These are phyloP conservation scores for Phalaenopsis aphrodite DNA, from an alignment of 106 monocot species.

Conservation along the genomic window DNA sequence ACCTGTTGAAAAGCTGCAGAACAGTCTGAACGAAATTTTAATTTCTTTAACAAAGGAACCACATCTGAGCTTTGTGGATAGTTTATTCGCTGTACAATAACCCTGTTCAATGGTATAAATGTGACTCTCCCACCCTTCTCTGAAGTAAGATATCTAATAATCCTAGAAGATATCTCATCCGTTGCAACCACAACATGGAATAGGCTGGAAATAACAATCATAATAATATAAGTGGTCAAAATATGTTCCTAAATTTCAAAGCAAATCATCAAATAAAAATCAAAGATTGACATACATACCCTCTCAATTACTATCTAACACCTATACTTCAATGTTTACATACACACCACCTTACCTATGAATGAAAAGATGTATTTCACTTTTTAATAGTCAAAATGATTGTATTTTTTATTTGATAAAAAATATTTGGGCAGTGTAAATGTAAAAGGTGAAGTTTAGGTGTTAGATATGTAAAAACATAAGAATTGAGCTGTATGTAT, in stretches of 20 bases:
- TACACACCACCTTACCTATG: too few species aligned
- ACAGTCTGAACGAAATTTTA: slow-evolving; percentile 55
- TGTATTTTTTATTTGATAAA: too few species aligned
- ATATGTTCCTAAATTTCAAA: background rate
- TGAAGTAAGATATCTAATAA: slow-evolving; percentile 71
- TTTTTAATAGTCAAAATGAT: too few species aligned
- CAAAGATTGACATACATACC: too few species aligned
- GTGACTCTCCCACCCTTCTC: slow-evolving; percentile 97
- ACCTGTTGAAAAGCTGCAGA: slow-evolving; percentile 83
- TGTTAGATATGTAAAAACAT: too few species aligned
- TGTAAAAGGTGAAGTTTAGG: too few species aligned
- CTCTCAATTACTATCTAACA: too few species aligned
- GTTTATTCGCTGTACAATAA: slow-evolving; percentile 53
- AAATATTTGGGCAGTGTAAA: too few species aligned
- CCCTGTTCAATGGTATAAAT: slow-evolving; percentile 91
- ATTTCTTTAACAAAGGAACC: slow-evolving; percentile 73
- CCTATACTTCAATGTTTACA: too few species aligned
- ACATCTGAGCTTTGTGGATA: slow-evolving; percentile 84
- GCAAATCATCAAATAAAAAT: background rate
- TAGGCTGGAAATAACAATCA: slow-evolving; percentile 43
- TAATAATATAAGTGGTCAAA: background rate
- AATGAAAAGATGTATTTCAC: too few species aligned
- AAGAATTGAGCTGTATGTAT: too few species aligned
- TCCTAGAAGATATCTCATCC: slow-evolving; percentile 81
- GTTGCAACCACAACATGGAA: slow-evolving; percentile 94